Evolutionary conservation across 106 monocot genomes (phyloP).

Genomic region (Alisma plantagoaquatica): DNA sequence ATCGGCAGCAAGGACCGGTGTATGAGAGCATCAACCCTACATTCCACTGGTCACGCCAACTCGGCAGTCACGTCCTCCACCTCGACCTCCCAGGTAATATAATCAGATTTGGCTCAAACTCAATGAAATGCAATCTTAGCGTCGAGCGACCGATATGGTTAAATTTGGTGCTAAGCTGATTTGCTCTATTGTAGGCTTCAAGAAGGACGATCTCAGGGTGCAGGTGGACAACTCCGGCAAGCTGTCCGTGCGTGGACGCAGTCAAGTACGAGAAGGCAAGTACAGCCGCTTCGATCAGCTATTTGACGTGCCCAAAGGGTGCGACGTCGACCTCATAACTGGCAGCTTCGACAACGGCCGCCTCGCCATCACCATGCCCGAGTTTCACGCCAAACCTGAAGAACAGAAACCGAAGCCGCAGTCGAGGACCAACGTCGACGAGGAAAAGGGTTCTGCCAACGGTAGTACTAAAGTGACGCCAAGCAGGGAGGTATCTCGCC

Average conservation of each 20-base stretch:
- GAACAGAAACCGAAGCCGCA: not conserved
- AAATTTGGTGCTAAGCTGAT: not conserved
- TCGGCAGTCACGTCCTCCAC: slow-evolving; percentile 9
- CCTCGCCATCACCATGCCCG: slow-evolving; percentile 14
- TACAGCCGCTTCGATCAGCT: slow-evolving; percentile 2
- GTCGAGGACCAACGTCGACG: too few species aligned
- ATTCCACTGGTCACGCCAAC: slow-evolving; percentile 5
- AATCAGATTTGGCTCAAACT: too few species aligned
- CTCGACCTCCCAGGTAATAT: slow-evolving; percentile 14
- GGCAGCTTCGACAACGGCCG: slow-evolving; percentile 10
- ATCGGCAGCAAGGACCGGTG: not conserved
- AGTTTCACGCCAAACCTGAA: slow-evolving; percentile 2
- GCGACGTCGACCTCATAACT: slow-evolving; percentile 9
- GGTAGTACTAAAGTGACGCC: not conserved
- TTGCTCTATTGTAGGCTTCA: slow-evolving; percentile 8
- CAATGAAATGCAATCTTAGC: too few species aligned
- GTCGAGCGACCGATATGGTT: too few species aligned
- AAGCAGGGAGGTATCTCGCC: not conserved
- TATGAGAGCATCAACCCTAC: slow-evolving; percentile 5
- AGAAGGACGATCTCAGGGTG: slow-evolving; percentile 19
- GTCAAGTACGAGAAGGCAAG: not conserved
- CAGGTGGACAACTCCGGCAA: slow-evolving; percentile 15
- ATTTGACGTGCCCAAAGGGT: slow-evolving; percentile 14
- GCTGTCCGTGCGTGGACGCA: slow-evolving; percentile 5
- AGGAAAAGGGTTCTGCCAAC: not conserved